These are phyloP conservation scores for Aspergillus phoenicis DNA, from an alignment of 2,329 filamentous ascomycete genomes.

Conservation along the genomic window DNA sequence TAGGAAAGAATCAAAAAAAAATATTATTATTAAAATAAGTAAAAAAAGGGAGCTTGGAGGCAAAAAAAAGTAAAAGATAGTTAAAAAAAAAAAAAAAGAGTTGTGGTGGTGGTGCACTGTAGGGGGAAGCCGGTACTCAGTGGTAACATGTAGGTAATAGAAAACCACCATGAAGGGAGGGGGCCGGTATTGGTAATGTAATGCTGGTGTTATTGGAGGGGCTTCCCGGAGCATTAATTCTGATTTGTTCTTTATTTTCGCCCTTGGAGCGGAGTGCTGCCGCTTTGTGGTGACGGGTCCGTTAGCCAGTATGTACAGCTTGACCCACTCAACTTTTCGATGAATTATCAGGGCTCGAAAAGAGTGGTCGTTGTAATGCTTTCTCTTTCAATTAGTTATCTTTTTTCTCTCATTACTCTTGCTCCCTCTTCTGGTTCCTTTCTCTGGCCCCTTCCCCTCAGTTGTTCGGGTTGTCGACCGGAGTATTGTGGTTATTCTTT, in stretches of 20 bases:
- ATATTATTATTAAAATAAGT: constrained; percentile 5
- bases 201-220: constrained; percentile 14
- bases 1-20: constrained; percentile 1
- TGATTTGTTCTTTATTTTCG: constrained; percentile 20
- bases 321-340: constrained; percentile 22
- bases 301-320: constrained; percentile 18
- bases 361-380: constrained; percentile 9
- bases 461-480: constrained; percentile 11
- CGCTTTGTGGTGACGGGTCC: constrained; percentile 30
- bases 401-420: neutral
- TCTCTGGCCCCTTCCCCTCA: constrained; percentile 25
- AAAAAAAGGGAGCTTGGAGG: neutral
- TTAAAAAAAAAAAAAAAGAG: constrained; percentile 8
- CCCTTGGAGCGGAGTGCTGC: constrained; percentile 22
- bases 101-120: constrained; percentile 7
- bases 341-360: constrained; percentile 20
- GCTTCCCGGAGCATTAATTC: constrained; percentile 19
- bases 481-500: constrained; percentile 11
- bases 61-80: constrained; percentile 5
- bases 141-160: constrained; percentile 20
- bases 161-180: constrained; percentile 17
- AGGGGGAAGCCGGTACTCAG: neutral
- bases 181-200: constrained; percentile 22
- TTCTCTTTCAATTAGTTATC: constrained; percentile 7
- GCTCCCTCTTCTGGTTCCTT: neutral